phyloP scores from a whole-genome alignment of 768 basidiomycete genomes.

The Tricholoma matsutake region DNA sequence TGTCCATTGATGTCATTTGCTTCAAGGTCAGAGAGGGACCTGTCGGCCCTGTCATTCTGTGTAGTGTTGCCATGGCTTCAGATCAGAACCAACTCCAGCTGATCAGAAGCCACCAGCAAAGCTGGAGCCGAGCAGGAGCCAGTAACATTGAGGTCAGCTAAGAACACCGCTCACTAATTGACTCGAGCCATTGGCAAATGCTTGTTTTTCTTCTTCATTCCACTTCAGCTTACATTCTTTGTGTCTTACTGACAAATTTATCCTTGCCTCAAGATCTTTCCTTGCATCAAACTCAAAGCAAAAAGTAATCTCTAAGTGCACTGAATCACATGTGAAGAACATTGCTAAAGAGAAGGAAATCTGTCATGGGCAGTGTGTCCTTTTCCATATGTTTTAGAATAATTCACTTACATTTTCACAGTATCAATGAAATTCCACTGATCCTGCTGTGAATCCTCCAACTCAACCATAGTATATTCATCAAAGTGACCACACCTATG shows the following conservation, averaged over 20 bases:
- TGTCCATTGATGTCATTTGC: slow-evolving; percentile 31
- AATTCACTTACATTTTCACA: no score
- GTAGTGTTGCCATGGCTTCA: slow-evolving; percentile 8
- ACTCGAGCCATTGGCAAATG: neutral
- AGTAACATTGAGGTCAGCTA: neutral
- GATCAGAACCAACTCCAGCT: neutral
- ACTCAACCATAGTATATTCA: no score
- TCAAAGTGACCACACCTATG: neutral
- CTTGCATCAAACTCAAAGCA: neutral
- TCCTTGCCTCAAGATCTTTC: neutral
- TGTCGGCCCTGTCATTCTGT: slow-evolving; percentile 21
- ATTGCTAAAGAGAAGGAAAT: neutral
- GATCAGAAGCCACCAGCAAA: neutral
- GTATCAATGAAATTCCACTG: neutral
- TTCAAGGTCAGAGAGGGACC: slow-evolving; percentile 17
- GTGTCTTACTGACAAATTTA: neutral
- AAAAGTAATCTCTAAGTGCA: neutral
- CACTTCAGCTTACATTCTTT: neutral
- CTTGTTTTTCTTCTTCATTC: neutral
- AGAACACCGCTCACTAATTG: neutral
- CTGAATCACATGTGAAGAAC: neutral
- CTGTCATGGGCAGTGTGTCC: neutral
- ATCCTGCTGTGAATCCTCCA: neutral
- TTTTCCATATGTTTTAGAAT: no score
- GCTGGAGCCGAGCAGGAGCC: neutral